Conservation (phyloP, 139 green algal genomes). For the Chlorella sorokiniana region DNA sequence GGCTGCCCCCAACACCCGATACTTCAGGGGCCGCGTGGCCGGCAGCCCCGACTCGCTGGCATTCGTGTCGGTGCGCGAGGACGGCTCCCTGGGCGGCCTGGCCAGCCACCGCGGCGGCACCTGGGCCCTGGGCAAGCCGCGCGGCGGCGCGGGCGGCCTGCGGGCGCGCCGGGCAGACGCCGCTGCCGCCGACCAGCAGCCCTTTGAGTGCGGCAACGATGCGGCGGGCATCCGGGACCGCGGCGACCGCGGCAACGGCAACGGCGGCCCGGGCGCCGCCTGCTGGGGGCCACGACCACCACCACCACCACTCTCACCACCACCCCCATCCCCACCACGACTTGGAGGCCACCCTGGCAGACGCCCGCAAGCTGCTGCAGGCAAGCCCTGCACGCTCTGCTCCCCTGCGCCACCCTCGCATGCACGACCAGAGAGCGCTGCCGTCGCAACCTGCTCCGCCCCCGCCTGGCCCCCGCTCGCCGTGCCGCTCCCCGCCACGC, state of each 20-base stretch:
- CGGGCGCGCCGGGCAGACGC: neutral
- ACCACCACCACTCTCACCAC: neutral
- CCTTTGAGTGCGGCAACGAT: conserved; percentile 5
- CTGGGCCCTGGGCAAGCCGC: conserved; percentile 16
- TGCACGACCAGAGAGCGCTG: no score
- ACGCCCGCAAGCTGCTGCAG: conserved; percentile 19
- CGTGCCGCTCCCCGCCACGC: no score
- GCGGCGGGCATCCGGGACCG: neutral
- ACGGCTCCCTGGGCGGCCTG: neutral
- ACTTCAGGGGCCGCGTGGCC: neutral
- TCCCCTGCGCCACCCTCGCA: no score
- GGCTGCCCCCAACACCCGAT: neutral
- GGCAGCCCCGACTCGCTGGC: neutral
- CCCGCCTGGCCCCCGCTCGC: no score
- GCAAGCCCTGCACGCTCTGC: no score
- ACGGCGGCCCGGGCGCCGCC: neutral
- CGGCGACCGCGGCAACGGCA: neutral
- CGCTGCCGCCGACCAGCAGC: neutral
- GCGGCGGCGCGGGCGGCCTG: neutral
- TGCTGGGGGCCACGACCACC: neutral
- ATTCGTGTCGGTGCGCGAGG: neutral
- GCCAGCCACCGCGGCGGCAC: neutral
- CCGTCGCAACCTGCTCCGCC: no score
- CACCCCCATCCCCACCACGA: no score
- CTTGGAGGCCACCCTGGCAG: neutral